These are phyloP conservation scores for Chaetomium sp. DNA, from an alignment of 2,329 filamentous ascomycete genomes.

Conservation along the genomic window DNA sequence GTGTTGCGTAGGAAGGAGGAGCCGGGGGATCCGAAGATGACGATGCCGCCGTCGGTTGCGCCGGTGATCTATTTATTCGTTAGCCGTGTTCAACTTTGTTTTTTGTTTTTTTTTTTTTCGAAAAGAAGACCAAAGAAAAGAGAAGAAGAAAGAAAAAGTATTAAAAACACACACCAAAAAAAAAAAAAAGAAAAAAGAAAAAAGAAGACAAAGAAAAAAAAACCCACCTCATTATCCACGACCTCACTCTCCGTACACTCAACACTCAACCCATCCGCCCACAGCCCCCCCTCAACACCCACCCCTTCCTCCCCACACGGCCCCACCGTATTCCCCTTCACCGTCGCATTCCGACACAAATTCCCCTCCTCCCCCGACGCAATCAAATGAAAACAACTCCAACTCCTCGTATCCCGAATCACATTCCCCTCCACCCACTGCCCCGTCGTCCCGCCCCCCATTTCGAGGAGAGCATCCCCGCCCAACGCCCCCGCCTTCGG, in stretches of 20 bases:
- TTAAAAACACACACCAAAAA: too few species aligned
- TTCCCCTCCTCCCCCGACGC: neutral
- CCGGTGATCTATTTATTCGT: neutral
- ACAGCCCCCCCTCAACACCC: neutral
- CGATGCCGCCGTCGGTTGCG: conserved; percentile 1
- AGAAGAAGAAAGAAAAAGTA: too few species aligned
- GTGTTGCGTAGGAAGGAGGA: conserved; percentile 2
- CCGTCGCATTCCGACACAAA: neutral
- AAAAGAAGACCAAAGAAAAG: too few species aligned
- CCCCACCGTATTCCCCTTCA: neutral
- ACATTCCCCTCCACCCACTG: neutral
- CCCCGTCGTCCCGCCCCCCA: neutral
- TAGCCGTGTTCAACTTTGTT: too few species aligned
- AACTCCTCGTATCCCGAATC: neutral
- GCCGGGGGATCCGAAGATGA: neutral
- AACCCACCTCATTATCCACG: neutral
- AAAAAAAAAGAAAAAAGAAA: too few species aligned
- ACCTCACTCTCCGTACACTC: neutral
- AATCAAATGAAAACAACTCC: neutral
- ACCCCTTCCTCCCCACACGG: neutral
- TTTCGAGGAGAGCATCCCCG: neutral
- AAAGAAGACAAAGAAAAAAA: too few species aligned
- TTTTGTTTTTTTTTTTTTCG: too few species aligned
- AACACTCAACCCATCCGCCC: neutral
- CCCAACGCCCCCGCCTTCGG: neutral